phyloP scores from a whole-genome alignment of 2,329 filamentous ascomycete species.

The Ophiocordyceps robertsii region DNA sequence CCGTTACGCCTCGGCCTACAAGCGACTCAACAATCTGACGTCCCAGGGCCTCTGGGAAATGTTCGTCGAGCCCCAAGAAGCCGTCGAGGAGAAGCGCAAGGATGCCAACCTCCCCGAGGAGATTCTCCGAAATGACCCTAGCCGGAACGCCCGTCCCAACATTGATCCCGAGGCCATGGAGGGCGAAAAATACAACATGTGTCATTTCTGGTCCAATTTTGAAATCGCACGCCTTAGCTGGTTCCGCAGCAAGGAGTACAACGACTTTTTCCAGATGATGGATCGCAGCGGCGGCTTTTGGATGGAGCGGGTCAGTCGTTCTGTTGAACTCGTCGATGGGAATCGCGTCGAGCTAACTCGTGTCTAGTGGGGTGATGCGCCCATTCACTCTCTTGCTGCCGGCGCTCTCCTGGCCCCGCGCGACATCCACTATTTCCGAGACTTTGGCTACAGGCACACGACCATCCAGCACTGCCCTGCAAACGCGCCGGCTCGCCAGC shows the following conservation, averaged over 20 bases:
- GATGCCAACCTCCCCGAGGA: constrained; percentile 65
- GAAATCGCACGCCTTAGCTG: constrained; percentile 91
- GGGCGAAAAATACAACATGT: constrained; percentile 98
- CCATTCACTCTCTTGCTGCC: constrained; percentile 92
- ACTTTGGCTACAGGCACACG: constrained; percentile 95
- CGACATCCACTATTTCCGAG: constrained; percentile 97
- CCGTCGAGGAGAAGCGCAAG: constrained; percentile 47
- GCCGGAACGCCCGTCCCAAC: constrained; percentile 55
- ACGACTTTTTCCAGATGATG: constrained; percentile 99
- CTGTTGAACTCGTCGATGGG: too few species aligned
- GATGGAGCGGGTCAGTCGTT: constrained; percentile 73
- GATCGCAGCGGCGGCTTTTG: constrained; percentile 95
- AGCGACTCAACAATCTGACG: constrained; percentile 77
- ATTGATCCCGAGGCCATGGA: constrained; percentile 93
- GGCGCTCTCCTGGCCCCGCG: constrained; percentile 68
- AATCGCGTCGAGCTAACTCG: constrained; percentile 10
- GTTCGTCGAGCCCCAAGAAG: constrained; percentile 73
- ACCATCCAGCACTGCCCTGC: constrained; percentile 98
- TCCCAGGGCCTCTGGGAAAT: constrained; percentile 97
- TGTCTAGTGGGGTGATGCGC: constrained; percentile 86
- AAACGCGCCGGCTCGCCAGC: constrained; percentile 80
- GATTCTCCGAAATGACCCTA: constrained; percentile 63
- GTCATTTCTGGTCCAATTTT: constrained; percentile 99
- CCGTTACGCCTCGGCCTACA: constrained; percentile 96
- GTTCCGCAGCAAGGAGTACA: constrained; percentile 94